These are phyloP conservation scores for Apodospora peruviana DNA, from an alignment of 495 filamentous ascomycete species.

Conservation along the genomic window DNA sequence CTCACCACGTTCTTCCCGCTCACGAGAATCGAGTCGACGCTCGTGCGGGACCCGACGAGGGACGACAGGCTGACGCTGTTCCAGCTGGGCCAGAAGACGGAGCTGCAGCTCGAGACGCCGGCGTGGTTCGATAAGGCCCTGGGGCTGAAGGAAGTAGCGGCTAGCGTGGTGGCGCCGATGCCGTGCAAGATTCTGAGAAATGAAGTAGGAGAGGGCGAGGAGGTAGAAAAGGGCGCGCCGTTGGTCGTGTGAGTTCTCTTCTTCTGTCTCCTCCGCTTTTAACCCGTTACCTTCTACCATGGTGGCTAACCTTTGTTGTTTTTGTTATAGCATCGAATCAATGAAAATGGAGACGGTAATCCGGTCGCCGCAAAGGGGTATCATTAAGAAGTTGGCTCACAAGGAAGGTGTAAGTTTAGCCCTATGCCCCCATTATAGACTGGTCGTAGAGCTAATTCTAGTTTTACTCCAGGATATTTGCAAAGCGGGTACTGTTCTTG, in stretches of 20 bases:
- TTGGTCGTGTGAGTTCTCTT: constrained; percentile 64
- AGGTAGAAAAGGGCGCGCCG: constrained; percentile 77
- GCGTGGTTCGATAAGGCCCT: constrained; percentile 82
- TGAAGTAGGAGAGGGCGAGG: constrained; percentile 72
- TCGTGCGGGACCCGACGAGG: constrained; percentile 54
- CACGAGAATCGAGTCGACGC: constrained; percentile 72
- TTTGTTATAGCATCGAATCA: constrained; percentile 67
- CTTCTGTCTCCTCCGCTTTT: neutral
- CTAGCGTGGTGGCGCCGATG: constrained; percentile 85
- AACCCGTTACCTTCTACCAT: neutral
- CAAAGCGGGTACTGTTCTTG: constrained; percentile 5
- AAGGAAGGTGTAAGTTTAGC: constrained; percentile 69
- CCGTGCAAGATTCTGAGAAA: constrained; percentile 89
- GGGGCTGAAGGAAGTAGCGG: constrained; percentile 70
- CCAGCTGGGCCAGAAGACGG: constrained; percentile 74
- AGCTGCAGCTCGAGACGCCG: constrained; percentile 60
- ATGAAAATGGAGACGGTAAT: constrained; percentile 99
- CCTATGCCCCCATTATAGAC: neutral
- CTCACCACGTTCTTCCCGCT: constrained; percentile 65
- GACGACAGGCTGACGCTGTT: constrained; percentile 69
- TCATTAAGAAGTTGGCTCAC: constrained; percentile 77
- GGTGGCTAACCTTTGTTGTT: constrained; percentile 10
- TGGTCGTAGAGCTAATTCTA: neutral
- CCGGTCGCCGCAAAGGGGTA: constrained; percentile 76
- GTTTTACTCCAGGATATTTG: constrained; percentile 4